phyloP scores from a whole-genome alignment of 768 basidiomycete species.

The Lentinula lateritia region DNA sequence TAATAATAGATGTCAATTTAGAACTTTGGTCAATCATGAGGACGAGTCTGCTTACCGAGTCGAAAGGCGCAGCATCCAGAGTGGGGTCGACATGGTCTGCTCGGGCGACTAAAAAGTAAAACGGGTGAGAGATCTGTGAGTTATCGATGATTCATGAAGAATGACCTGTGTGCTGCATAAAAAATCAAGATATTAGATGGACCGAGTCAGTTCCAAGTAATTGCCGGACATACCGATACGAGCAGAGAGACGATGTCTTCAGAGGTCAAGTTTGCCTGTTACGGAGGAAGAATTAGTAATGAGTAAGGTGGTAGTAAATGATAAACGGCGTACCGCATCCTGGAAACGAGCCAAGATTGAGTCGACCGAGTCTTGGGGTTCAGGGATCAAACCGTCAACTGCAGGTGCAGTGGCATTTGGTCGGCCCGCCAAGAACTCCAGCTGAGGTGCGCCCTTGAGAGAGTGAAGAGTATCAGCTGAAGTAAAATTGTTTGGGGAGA shows the following conservation, averaged over 20 bases:
- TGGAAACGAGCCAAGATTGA: conserved; percentile 22
- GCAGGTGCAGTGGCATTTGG: conserved; percentile 20
- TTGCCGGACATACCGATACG: conserved; percentile 17
- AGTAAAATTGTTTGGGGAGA: background rate
- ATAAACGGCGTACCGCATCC: conserved; percentile 16
- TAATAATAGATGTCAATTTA: background rate
- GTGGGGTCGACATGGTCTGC: conserved; percentile 17
- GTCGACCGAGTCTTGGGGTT: conserved; percentile 23
- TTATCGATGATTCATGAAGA: too few species aligned
- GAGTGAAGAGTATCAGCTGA: background rate
- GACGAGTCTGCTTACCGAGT: conserved; percentile 10
- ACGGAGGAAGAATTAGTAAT: background rate
- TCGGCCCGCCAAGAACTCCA: conserved; percentile 33
- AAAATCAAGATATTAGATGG: background rate
- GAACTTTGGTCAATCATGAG: background rate
- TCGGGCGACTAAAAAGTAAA: conserved; percentile 12
- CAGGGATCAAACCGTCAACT: conserved; percentile 26
- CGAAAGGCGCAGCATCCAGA: conserved; percentile 10
- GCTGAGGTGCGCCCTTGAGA: conserved; percentile 22
- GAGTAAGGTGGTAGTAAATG: background rate
- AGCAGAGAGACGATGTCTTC: conserved; percentile 29
- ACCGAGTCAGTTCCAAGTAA: background rate
- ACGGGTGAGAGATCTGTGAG: too few species aligned
- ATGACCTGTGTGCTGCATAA: background rate
- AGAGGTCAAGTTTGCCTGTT: conserved; percentile 20